Evolutionary conservation across 192 early-diverging fungal species (phyloP).

Genomic region (Thamnidium elegans): DNA sequence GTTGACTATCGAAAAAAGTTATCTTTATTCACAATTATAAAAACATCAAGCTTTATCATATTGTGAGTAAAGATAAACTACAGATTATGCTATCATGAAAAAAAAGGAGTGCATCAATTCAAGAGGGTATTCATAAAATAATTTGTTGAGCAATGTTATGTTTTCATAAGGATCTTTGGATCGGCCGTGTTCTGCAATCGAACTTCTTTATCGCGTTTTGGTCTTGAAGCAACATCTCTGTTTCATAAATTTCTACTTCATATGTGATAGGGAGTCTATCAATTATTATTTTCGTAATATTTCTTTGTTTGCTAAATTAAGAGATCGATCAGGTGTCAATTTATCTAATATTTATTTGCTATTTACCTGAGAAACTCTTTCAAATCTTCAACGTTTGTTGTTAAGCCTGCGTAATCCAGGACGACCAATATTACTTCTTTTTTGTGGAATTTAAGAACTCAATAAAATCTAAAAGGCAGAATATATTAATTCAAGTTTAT

Average conservation of each 20-base stretch:
- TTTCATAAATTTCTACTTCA: constrained; percentile 11
- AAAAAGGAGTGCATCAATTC: constrained; percentile 3
- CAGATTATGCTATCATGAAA: constrained; percentile 1
- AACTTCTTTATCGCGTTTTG: constrained; percentile 8
- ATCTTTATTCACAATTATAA: constrained; percentile 16
- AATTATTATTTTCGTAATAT: constrained; percentile 13
- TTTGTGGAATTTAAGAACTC: constrained; percentile 11
- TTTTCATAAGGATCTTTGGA: constrained; percentile 14
- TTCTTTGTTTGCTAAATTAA: constrained; percentile 16
- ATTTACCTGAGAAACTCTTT: constrained; percentile 18
- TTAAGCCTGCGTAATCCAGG: constrained; percentile 15
- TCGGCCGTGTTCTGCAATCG: constrained; percentile 13
- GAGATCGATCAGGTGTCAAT: constrained; percentile 12
- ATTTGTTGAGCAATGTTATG: constrained; percentile 3
- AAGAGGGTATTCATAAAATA: constrained; percentile 7
- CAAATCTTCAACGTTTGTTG: constrained; percentile 16
- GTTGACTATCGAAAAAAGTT: constrained; percentile 5
- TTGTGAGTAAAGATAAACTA: constrained; percentile 15
- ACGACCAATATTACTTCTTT: constrained; percentile 11
- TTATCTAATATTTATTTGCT: constrained; percentile 20
- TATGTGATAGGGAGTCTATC: constrained; percentile 17
- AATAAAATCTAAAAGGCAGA: constrained; percentile 15
- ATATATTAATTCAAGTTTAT: constrained; percentile 16
- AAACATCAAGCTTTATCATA: constrained; percentile 13
- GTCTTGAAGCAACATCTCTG: constrained; percentile 10